Base-by-base conservation (phyloP, 768 basidiomycete species). In the Leccinum disarticulatum region DNA sequence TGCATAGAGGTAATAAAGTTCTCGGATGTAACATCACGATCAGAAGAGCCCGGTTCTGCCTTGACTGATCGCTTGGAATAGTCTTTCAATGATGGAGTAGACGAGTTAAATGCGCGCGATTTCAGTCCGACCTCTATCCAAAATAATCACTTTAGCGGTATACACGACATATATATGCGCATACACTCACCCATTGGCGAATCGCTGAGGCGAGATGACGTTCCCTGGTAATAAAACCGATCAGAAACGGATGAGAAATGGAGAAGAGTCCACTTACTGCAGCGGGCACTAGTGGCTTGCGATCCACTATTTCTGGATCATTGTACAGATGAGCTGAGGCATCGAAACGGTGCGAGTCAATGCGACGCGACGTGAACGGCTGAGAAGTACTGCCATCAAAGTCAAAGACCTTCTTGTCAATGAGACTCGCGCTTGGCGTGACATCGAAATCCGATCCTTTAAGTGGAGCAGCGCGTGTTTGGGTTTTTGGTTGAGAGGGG, bases 161-260 rank as follows among this genome's bases (percentile, higher is more conserved):
- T 51, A 3, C 17, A 31, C n/a, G 15, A 52, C 47, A 10, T 8
- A 35, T 48, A 3, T 17, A 31, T 25, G 52, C 60, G 66, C 62
- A 68, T 68, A 71, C 55, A 68, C 65, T 4, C 59, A 74, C 72
- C 72, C 28, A 53, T 48, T 52, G 57, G 51, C 9, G 66, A 64
- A 7, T 62, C 60, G 17, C 53, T 57, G 15, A 55, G 38, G 13
- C 51, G 54, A 55, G 52, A 59, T 8, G 61, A 31, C 17, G 52
- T 17, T 58, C 62, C 63, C 69, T 70, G 25, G 3, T 2, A 3
- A 4, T 15, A 4, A 35, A 53, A 33, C 4, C 3, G 17, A 48
- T 60, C n/a, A 38, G 38, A 30, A 31, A n/a, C 6, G 19, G 11
- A 15, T 1, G 17, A 6, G 19, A 22, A 31, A 22, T 4, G 22